Evolutionary conservation across 2,329 filamentous ascomycete genomes (phyloP).

Genomic region (Colletotrichum liriopes): DNA sequence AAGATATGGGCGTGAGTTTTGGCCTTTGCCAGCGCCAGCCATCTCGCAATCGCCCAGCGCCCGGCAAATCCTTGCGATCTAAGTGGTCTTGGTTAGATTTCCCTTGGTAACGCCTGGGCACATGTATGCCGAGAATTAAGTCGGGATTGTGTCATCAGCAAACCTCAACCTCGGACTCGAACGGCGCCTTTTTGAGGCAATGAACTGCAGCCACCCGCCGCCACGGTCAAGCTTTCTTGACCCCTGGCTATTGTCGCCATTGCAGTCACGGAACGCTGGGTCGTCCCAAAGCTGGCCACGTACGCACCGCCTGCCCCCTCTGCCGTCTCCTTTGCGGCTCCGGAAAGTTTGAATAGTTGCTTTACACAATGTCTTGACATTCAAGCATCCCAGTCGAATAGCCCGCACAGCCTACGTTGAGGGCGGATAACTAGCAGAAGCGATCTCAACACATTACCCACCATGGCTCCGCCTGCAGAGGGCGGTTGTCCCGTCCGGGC

Average conservation of each 20-base stretch:
- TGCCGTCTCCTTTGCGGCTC: background rate
- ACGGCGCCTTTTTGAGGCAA: background rate
- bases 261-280: background rate
- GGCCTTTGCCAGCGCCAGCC: constrained; percentile 13
- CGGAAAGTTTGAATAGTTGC: background rate
- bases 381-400: constrained; percentile 8
- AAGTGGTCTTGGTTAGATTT: background rate
- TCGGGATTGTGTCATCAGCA: constrained; percentile 13
- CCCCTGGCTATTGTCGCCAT: constrained; percentile 1
- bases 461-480: constrained; percentile 17
- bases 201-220: constrained; percentile 3
- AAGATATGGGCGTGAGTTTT: constrained; percentile 26
- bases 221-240: constrained; percentile 15
- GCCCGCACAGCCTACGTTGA: constrained; percentile 11
- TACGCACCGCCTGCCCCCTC: background rate
- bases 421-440: constrained; percentile 36
- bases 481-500: constrained; percentile 30
- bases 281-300: background rate
- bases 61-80: constrained; percentile 4
- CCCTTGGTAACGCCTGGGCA: background rate
- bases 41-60: background rate
- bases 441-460: constrained; percentile 35
- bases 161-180: constrained; percentile 11
- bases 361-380: constrained; percentile 5
- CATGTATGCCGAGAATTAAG: background rate